Evolutionary conservation across 2,329 filamentous ascomycete species (phyloP), one percentile per base, ranked within the genome.

Genomic region (Beauveria scarabaeidicola): DNA sequence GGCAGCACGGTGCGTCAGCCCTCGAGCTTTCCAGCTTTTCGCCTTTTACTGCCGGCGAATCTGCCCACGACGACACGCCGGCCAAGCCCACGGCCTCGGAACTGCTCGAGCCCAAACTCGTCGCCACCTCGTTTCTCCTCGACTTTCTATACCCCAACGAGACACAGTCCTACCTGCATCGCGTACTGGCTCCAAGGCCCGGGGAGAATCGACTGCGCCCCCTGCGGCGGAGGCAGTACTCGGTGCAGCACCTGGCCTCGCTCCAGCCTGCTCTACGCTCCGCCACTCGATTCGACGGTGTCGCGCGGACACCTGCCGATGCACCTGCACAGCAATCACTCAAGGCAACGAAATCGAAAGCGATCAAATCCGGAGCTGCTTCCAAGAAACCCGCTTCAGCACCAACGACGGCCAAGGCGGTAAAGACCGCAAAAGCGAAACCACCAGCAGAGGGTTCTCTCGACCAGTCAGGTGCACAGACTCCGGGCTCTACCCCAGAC

Each of bases 141-240:
- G 81, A 84, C 67, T 84, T 84, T 58, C 69, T 84, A 9, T 83
- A 83, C 56, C 81, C 81, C 5, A 75, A 66, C 38, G 75, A 75
- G 10, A 74, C 78, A 11, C 60, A 76, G 13, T 69, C 74, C 15
- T 69, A 79, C 5, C 64, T 81, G 61, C 75, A 75, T 46, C 74
- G 73, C 29, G 15, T 47, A 9, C 40, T 59, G 13, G 57, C 64
- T 6, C 57, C 57, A 3, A 11, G 41, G 15, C 27, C 57, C n/a
- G 46, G 17, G 21, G n/a, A 48, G 13, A 52, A 46, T 21, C 38
- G 48, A 8, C 15, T 59, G 10, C 57, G 48, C 15, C 57, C 57
- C 15, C 21, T 59, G 21, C 57, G 57, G 5, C 57, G 57, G 23
- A 52, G 57, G 57, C 48, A 59, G 17, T 59, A 59, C 29, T 59